These are phyloP conservation scores for Dioszegia crocea DNA, from an alignment of 768 basidiomycete genomes.

Conservation along the genomic window DNA sequence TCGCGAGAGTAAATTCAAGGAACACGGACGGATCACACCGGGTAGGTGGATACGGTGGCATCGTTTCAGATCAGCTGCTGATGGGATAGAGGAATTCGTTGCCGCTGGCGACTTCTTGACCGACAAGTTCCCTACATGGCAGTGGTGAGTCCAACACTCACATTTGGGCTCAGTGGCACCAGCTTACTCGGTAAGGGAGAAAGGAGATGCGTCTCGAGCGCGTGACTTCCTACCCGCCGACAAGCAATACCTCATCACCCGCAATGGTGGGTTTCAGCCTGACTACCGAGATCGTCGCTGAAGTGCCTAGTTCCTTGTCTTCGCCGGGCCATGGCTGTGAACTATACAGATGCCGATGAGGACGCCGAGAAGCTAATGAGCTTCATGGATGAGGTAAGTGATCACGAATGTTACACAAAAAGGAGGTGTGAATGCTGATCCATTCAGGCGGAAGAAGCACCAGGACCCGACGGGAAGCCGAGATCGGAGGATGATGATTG, in stretches of 20 bases:
- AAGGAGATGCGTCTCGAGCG: conserved; percentile 75
- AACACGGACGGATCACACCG: conserved; percentile 92
- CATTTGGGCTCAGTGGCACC: background rate
- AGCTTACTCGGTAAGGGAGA: conserved; percentile 63
- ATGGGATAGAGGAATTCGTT: conserved; percentile 84
- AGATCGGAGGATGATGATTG: conserved; percentile 66
- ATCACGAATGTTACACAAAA: background rate
- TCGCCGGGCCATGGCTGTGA: conserved; percentile 81
- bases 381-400: conserved; percentile 57
- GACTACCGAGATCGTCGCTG: background rate
- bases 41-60: conserved; percentile 55
- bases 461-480: conserved; percentile 48
- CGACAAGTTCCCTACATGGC: conserved; percentile 99
- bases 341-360: conserved; percentile 93
- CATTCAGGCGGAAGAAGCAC: conserved; percentile 48
- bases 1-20: conserved; percentile 97
- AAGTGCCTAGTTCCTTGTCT: conserved; percentile 74
- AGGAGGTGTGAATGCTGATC: background rate
- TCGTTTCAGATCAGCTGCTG: background rate
- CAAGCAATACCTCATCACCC: conserved; percentile 94
- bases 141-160: conserved; percentile 65
- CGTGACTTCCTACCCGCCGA: conserved; percentile 90
- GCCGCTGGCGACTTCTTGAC: conserved; percentile 94
- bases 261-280: conserved; percentile 56
- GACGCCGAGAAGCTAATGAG: conserved; percentile 88